Base-by-base conservation (phyloP, 306 rosid genomes). In the Pyrus bretschneideri region DNA sequence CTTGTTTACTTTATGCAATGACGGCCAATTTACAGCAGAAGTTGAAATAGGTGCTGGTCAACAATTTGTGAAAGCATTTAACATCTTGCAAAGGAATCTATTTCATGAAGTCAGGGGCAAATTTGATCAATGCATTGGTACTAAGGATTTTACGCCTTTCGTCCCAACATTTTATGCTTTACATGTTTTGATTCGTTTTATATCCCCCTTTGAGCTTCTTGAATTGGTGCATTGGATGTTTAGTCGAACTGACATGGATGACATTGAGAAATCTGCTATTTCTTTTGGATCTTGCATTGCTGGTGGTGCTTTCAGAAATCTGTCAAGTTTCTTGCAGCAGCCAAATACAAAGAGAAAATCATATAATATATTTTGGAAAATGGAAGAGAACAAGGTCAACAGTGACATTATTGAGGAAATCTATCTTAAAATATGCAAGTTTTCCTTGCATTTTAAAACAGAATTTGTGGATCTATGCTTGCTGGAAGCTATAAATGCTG, bases 181-280 rank as follows among this genome's bases (percentile, higher is more conserved):
- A 46, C 90, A 88, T 65, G 83, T 88, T 57, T 72, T 92, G 86
- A 76, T 64, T 74, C 73, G 21, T 62, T 95, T 85, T 81, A 64
- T 92, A 79, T 87, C 93, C 79, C 97, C 98, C 31, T 84, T 92
- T 76, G 77, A 84, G 78, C 89, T 95, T 67, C 91, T 95, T 85
- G 92, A 89, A 84, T 81, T 92, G 63, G 98, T 85, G 57, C 86
- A 79, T 76, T 92, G 96, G 98, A 88, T 95, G 86, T 83, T 95
- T 68, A 72, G 46, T 27, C 84, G 85, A 67, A 80, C 79, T 57
- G 82, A 74, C 58, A 60, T 74, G 66, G 85, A 83, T 81, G 84
- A 81, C 70, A 46, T 35, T 29, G 67, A 21, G 38, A 69, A 73
- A 62, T 77, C 86, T 76, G 83, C 75, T 71, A 62, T 87, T 35